A percentile compares a stretch with the other conserved stretches of the same genome.
These are phyloP conservation scores for Aspergillus oerlinghausenensis DNA, from an alignment of 2,329 filamentous ascomycete genomes.

Conservation along the genomic window DNA sequence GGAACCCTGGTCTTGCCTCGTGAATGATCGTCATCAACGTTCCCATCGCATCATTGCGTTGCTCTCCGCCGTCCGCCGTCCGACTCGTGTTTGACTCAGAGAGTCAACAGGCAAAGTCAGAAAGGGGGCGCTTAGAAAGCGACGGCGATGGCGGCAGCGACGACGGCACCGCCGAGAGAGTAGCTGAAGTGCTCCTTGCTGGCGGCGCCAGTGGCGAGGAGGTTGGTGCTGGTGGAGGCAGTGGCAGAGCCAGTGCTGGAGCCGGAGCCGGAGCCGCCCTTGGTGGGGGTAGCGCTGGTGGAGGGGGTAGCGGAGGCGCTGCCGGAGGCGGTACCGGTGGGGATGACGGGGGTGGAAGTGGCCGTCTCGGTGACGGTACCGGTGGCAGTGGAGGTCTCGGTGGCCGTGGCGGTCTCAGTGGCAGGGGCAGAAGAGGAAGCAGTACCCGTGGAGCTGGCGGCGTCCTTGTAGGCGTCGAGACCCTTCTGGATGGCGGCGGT, in stretches of 20 bases:
- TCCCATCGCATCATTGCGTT: neutral
- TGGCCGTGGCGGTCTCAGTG: constrained; percentile 11
- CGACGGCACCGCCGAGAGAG: constrained; percentile 4
- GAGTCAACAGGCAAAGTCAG: neutral
- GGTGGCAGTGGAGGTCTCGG: constrained; percentile 11
- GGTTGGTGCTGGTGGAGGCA: neutral
- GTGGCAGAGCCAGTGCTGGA: neutral
- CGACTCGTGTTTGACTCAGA: neutral
- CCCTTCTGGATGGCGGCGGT: constrained; percentile 25
- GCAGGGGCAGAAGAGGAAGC: constrained; percentile 6
- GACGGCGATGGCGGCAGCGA: constrained; percentile 1
- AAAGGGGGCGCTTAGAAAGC: neutral
- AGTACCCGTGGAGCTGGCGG: neutral
- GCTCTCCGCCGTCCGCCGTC: neutral
- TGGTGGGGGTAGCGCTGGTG: constrained; percentile 1
- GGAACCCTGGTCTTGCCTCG: neutral
- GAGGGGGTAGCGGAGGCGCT: constrained; percentile 6
- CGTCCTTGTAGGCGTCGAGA: constrained; percentile 16
- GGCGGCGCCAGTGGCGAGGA: constrained; percentile 1
- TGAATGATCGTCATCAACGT: neutral
- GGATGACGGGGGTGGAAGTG: constrained; percentile 7
- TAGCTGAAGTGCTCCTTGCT: constrained; percentile 1
- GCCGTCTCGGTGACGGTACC: neutral
- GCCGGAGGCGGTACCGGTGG: neutral
- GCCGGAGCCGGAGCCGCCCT: neutral